Evolutionary conservation across 2,329 filamentous ascomycete species (phyloP), one percentile per base, ranked within the genome.

Genomic region (Cytospora leucostoma): DNA sequence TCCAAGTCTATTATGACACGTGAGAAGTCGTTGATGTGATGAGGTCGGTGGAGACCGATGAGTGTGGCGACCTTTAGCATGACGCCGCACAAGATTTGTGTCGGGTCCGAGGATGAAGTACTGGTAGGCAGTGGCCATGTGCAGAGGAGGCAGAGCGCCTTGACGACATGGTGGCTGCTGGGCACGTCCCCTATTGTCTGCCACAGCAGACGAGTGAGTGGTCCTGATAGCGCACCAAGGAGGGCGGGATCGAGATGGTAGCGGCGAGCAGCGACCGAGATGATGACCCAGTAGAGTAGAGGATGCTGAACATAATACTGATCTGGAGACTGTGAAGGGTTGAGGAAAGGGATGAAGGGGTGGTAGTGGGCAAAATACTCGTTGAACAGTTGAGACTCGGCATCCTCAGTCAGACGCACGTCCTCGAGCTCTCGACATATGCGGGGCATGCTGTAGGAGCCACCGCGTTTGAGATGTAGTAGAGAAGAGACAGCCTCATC

Each of bases 1-100:
- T 90, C 89, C 47, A 94, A 79, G 68, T 93, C 88, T 37, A 91
- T 82, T 2, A 86, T 88, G 34, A 90, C 88, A 56, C 90, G 81
- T 1, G 90, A 92, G 73, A 94, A 95, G 74, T 94, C 91, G 73
- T 93, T 90, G 52, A 90, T 91, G 73, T 93, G 88, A 61, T 89
- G 92, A 13, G 91, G 91, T 55, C 91, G 85, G 71, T 95, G 91
- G 59, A 95, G 80, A 21, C 91, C 91, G 68, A 93, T 92, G 68
- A 92, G 90, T 68, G 92, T 93, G 10, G 91, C 91, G 27, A 91
- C 86, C 77, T 93, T 92, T 86, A 94, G 93, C 89, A 94, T 92
- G 66, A 92, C 86, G 59, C 91, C 91, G 68, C 88, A 89, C 19
- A 93, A 79, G 73, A 92, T 93, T 72, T 93, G 92, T 1, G 91